Evolutionary conservation across 805 yeast species (phyloP), one percentile per base, ranked within the genome.

Genomic region (Candida peoriensis): DNA sequence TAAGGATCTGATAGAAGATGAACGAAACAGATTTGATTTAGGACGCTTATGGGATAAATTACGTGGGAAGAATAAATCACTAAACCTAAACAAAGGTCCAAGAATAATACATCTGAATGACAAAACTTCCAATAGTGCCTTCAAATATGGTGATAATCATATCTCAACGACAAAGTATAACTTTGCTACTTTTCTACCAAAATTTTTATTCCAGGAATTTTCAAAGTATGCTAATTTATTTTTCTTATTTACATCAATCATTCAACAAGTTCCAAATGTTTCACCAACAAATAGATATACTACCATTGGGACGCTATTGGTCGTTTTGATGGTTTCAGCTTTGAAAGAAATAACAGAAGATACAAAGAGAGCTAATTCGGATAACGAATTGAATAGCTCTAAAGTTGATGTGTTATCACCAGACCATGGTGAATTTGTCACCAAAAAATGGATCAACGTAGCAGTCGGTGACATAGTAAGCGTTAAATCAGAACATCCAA

Each of bases 191-290:
- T 93, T 93, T 51, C 44, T 93, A 32, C 98, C 98, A 16, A 94
- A 94, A 60, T 93, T 93, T 55, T 62, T 93, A 44, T 87, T 88
- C 50, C 98, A 93, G 64, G 98, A 93, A 61, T 94, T 93, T 61
- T 85, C 96, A 42, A 93, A 90, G 60, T 94, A 93, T 57, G 97
- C 99, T 9, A 93, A 93, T 55, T 66, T 93, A 58, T 93, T 93
- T 63, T 93, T 93, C 58, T 64, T 93, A 34, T 85, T 86, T 64
- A 93, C 99, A 0, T 83, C 97, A 2, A 70, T 76, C 24, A 90
- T 93, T 48, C 99, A 93, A 64, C 99, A 93, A 58, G 97, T 93
- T 10, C 99, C 99, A 4, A 74, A 81, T 44, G 97, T 93, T 4
- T 78, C 96, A 1, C 99, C 99, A 10, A 93, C 97, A 0, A 93